Evolutionary conservation across 805 yeast species (phyloP).

Genomic region (Candida michaelii): DNA sequence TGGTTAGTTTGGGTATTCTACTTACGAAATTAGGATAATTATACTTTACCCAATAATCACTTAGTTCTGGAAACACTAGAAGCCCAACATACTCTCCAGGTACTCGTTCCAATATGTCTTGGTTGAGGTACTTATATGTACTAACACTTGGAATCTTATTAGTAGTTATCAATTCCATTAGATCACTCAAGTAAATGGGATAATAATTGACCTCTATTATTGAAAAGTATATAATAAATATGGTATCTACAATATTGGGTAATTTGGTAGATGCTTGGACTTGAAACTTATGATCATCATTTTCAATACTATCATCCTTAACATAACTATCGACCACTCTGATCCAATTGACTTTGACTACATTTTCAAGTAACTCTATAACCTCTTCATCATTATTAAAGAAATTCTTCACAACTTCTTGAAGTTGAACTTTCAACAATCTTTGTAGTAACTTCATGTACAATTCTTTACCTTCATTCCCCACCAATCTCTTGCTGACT

Average conservation of each 20-base stretch:
- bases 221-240: slow-evolving; percentile 50
- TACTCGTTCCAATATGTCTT: slow-evolving; percentile 29
- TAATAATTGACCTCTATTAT: slow-evolving; percentile 42
- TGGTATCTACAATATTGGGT: slow-evolving; percentile 29
- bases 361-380: slow-evolving; percentile 15
- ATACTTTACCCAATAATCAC: slow-evolving; percentile 3
- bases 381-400: slow-evolving; percentile 20
- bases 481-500: slow-evolving; percentile 6
- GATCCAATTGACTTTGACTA: slow-evolving; percentile 37
- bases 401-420: slow-evolving; percentile 39
- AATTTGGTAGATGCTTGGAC: slow-evolving; percentile 14
- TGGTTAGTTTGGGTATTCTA: not conserved
- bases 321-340: slow-evolving; percentile 18
- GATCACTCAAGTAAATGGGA: slow-evolving; percentile 53
- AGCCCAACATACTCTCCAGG: slow-evolving; percentile 21
- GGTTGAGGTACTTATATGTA: slow-evolving; percentile 42
- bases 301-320: slow-evolving; percentile 8
- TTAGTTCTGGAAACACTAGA: slow-evolving; percentile 2
- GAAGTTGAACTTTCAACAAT: slow-evolving; percentile 40
- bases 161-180: slow-evolving; percentile 39
- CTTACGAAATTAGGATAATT: not conserved
- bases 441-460: slow-evolving; percentile 10
- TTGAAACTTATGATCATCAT: slow-evolving; percentile 7
- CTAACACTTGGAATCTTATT: slow-evolving; percentile 52
- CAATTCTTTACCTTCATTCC: slow-evolving; percentile 12